These are phyloP conservation scores for Prunus mira DNA, from an alignment of 306 rosid genomes.

Conservation along the genomic window DNA sequence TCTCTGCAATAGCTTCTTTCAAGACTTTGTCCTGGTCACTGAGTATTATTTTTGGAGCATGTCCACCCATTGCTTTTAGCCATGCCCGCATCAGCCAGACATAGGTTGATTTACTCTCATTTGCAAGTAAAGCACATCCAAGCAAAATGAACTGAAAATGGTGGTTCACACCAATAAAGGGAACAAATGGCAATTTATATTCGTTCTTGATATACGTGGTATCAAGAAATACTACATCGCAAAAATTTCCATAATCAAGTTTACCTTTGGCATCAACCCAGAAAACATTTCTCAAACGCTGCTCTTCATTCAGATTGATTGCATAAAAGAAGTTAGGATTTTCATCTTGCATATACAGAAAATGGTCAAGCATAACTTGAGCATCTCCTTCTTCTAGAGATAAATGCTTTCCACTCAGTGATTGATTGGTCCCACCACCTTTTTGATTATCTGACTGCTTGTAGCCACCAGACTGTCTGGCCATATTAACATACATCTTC, in stretches of 20 bases:
- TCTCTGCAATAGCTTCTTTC: conserved; percentile 41
- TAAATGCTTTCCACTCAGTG: conserved; percentile 19
- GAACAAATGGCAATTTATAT: conserved; percentile 38
- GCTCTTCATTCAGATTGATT: conserved; percentile 44
- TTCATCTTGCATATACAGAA: conserved; percentile 44
- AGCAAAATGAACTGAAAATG: conserved; percentile 39
- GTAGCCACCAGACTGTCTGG: conserved; percentile 24
- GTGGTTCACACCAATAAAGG: conserved; percentile 48
- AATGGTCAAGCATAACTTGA: conserved; percentile 34
- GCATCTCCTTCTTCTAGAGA: conserved; percentile 41
- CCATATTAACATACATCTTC: conserved; percentile 25
- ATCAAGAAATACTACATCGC: conserved; percentile 44
- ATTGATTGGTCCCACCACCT: conserved; percentile 15
- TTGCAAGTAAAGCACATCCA: conserved; percentile 46
- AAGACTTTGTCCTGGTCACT: conserved; percentile 36
- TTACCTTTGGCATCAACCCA: conserved; percentile 51
- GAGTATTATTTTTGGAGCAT: conserved; percentile 41
- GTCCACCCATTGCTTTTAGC: conserved; percentile 43
- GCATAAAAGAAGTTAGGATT: conserved; percentile 54
- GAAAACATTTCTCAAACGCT: conserved; percentile 38
- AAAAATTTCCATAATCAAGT: conserved; percentile 40
- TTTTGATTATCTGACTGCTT: conserved; percentile 23
- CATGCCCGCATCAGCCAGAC: conserved; percentile 48
- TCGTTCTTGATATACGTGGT: conserved; percentile 36
- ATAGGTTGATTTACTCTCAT: conserved; percentile 38